These are phyloP conservation scores for Venturia effusa DNA, from an alignment of 2,329 filamentous ascomycete species.

Conservation along the genomic window DNA sequence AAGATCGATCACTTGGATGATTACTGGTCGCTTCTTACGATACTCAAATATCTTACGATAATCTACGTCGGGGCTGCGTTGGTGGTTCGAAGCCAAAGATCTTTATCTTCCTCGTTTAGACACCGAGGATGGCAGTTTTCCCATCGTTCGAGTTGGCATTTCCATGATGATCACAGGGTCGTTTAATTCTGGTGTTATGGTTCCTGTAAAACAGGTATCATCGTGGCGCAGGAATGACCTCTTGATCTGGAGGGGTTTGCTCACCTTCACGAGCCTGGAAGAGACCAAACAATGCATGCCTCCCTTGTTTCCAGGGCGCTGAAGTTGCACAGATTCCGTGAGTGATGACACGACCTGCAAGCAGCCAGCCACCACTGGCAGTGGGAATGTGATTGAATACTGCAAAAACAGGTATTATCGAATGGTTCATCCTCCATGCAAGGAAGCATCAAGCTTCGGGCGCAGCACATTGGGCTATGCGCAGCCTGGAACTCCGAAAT, in stretches of 20 bases:
- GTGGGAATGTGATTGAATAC: not conserved
- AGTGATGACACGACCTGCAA: not conserved
- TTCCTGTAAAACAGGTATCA: not conserved
- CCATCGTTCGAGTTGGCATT: no score
- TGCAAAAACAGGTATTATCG: not conserved
- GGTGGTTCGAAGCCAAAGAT: no score
- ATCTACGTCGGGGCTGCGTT: no score
- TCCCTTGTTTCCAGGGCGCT: not conserved
- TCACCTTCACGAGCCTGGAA: no score
- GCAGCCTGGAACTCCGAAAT: not conserved
- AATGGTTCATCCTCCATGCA: not conserved
- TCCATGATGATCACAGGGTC: no score
- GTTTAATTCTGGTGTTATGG: not conserved
- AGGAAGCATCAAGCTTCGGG: not conserved
- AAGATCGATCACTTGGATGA: no score
- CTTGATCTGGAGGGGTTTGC: no score
- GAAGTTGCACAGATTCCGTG: not conserved
- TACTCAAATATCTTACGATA: no score
- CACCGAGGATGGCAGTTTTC: no score
- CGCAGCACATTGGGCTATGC: not conserved
- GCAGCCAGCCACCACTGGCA: not conserved
- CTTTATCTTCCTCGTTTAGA: no score
- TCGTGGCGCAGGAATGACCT: no score
- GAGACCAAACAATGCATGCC: not conserved
- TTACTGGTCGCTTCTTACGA: no score